Base-by-base conservation (phyloP, 1,284 basidiomycete species). In the Cryptococcus sp. region DNA sequence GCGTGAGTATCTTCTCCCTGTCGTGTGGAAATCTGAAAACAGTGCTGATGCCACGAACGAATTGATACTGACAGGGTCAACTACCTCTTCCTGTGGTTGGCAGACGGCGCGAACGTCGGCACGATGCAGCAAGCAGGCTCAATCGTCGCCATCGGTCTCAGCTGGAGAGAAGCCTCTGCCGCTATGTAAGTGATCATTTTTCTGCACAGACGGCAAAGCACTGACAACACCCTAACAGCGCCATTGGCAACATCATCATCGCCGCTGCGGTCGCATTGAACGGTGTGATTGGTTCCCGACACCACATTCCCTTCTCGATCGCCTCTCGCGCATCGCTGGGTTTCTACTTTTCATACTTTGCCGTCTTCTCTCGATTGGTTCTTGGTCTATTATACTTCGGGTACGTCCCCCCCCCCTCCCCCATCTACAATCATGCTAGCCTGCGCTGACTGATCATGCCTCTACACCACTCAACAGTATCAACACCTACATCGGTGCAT, bases 301-400 rank as follows among this genome's bases (percentile, higher is more conserved):
- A 90, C 50, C 85, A 85, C 59, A 78, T 86, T 53, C 82, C 84
- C 1, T 91, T 90, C 72, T 86, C 88, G 0, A 84, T 91, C 48
- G 80, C 89, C 15, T 86, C 87, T 63, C 82, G 89, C 7, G 88
- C 87, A 0, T 89, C 87, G 0, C 89, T 89, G 69, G 89, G 89
- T 1, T 90, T 89, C 79, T 89, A 87, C 66, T 71, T 71, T 49
- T 72, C 70, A 47, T 73, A 73, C 65, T 73, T 73, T 64, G 85
- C 84, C 62, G 87, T 91, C 53, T 75, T 91, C 60, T 88, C 87
- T 58, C 84, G 89, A 23, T 82, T 86, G 43, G 80, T 89, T 43
- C 82, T 90, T 17, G 82, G 87, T 47, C 84, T 88, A 81, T 87
- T 90, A 75, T 91, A 88, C 88, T 88, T 87, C 64, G 72, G 71